A percentile compares a stretch with the other conserved stretches of the same genome.
Conservation (phyloP, 2,329 filamentous ascomycete species). For the Phialophora verrucosa region DNA sequence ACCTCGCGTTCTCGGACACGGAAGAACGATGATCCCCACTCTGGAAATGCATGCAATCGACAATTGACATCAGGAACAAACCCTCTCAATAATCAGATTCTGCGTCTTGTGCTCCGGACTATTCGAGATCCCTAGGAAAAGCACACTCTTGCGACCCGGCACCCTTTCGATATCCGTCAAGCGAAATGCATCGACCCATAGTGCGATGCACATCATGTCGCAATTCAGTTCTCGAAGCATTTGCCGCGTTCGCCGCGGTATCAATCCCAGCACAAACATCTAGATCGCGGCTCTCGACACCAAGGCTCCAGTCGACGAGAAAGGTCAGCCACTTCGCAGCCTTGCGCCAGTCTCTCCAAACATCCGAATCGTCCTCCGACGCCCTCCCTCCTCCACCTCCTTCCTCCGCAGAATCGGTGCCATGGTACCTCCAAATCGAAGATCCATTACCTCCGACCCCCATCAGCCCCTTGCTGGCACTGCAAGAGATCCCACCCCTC, state of each 20-base stretch:
- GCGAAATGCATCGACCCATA: slow-evolving; percentile 31
- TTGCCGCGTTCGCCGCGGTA: slow-evolving; percentile 35
- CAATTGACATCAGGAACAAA: neutral
- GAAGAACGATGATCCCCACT: neutral
- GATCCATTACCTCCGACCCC: slow-evolving; percentile 47
- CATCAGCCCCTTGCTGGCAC: slow-evolving; percentile 52
- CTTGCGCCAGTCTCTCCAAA: slow-evolving; percentile 7
- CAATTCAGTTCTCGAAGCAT: slow-evolving; percentile 33
- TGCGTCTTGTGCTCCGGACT: neutral
- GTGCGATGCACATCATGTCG: slow-evolving; percentile 34
- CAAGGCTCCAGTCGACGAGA: neutral
- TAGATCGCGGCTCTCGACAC: neutral
- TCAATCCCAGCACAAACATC: slow-evolving; percentile 15
- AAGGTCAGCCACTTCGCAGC: slow-evolving; percentile 6
- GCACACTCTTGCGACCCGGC: neutral
- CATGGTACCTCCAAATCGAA: slow-evolving; percentile 88
- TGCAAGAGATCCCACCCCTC: slow-evolving; percentile 65
- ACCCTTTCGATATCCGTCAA: neutral
- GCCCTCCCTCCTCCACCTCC: neutral
- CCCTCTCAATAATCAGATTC: too few relatives aligned
- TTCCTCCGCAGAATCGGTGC: slow-evolving; percentile 48
- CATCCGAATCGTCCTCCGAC: slow-evolving; percentile 4
- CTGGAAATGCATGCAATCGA: neutral
- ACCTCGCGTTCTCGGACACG: neutral
- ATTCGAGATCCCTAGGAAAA: neutral